Conservation (phyloP, 208 protist genomes). For the Phytomonas serpens region DNA sequence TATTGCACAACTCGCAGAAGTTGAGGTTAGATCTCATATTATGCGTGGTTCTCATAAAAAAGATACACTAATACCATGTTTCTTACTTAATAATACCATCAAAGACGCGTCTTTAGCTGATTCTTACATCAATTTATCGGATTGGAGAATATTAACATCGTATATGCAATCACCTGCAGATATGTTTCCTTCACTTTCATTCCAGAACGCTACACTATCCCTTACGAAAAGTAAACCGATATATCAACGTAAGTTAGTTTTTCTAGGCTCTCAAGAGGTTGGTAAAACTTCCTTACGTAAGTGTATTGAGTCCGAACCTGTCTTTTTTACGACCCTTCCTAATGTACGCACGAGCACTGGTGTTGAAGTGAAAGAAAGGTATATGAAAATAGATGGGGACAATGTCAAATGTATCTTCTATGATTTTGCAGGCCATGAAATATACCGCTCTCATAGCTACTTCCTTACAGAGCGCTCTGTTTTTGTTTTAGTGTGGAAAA, state of each 20-base stretch:
- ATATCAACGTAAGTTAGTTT: slow-evolving; percentile 69
- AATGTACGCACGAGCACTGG: slow-evolving; percentile 78
- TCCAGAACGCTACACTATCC: not conserved
- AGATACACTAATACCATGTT: not conserved
- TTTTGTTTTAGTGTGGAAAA: slow-evolving; percentile 87
- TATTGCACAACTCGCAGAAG: not conserved
- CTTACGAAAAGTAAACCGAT: slow-evolving; percentile 30
- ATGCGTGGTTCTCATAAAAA: not conserved
- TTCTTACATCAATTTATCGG: not conserved
- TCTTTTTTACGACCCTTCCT: slow-evolving; percentile 70
- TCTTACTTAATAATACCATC: not conserved
- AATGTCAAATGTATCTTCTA: slow-evolving; percentile 56
- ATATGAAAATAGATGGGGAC: slow-evolving; percentile 45
- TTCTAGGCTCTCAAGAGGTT: slow-evolving; percentile 83
- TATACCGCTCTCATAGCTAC: slow-evolving; percentile 80
- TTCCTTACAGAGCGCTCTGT: slow-evolving; percentile 83
- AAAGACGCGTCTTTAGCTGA: not conserved
- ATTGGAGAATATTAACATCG: not conserved
- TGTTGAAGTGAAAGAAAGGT: slow-evolving; percentile 62
- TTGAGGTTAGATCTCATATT: not conserved
- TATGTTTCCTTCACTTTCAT: not conserved
- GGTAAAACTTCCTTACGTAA: slow-evolving; percentile 87
- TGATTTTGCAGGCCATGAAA: slow-evolving; percentile 85
- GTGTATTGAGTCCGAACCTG: slow-evolving; percentile 82
- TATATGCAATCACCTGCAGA: not conserved